These are phyloP conservation scores for Scolecobasidium constrictum DNA, from an alignment of 2,329 filamentous ascomycete genomes.

Conservation along the genomic window DNA sequence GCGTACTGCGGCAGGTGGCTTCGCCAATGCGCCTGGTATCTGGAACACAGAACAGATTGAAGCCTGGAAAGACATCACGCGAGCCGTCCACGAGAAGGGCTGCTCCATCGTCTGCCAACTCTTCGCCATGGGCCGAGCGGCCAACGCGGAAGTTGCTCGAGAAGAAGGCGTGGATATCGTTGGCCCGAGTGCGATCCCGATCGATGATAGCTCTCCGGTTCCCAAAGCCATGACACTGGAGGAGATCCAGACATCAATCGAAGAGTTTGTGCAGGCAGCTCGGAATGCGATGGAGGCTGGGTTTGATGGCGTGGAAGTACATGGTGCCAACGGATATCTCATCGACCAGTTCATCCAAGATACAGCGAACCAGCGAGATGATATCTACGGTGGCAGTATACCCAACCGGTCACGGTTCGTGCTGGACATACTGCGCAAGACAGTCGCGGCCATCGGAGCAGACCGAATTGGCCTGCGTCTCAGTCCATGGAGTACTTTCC, in stretches of 20 bases:
- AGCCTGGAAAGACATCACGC: slow-evolving; percentile 49
- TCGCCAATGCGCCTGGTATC: slow-evolving; percentile 46
- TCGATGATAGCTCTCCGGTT: slow-evolving; percentile 22
- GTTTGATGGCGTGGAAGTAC: slow-evolving; percentile 51
- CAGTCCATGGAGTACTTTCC: slow-evolving; percentile 49
- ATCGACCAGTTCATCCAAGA: slow-evolving; percentile 52
- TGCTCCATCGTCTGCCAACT: slow-evolving; percentile 52
- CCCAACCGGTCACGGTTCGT: slow-evolving; percentile 41
- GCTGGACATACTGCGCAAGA: slow-evolving; percentile 42
- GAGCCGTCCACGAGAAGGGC: slow-evolving; percentile 52
- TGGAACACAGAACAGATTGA: slow-evolving; percentile 44
- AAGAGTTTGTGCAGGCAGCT: slow-evolving; percentile 30
- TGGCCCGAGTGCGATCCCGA: slow-evolving; percentile 14
- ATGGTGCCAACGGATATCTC: slow-evolving; percentile 44
- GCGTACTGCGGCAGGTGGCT: slow-evolving; percentile 32
- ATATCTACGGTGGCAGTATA: slow-evolving; percentile 35
- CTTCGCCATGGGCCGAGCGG: slow-evolving; percentile 49
- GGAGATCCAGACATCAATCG: slow-evolving; percentile 27
- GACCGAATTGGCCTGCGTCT: slow-evolving; percentile 47
- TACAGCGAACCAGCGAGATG: slow-evolving; percentile 42
- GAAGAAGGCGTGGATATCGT: slow-evolving; percentile 19
- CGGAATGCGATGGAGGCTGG: slow-evolving; percentile 37
- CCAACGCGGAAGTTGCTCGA: slow-evolving; percentile 25
- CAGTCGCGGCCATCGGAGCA: slow-evolving; percentile 40
- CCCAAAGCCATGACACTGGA: slow-evolving; percentile 25